Percentiles rank a stretch among this genome's conserved stretches.
These are phyloP conservation scores for Hypomyces rosellus DNA, from an alignment of 2,329 filamentous ascomycete species.

Conservation along the genomic window DNA sequence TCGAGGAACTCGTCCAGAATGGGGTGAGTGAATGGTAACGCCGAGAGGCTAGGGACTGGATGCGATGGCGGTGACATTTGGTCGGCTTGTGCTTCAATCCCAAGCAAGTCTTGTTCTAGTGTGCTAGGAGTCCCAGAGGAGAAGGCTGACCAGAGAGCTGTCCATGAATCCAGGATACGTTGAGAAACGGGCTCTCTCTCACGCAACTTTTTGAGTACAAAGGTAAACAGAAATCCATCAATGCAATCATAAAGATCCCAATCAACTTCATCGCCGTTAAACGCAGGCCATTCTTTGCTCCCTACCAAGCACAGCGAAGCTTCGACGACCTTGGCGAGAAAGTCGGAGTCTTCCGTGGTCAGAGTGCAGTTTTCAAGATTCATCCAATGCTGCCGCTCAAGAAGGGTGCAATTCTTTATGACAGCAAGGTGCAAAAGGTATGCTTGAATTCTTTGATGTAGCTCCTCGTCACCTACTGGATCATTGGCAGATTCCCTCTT, in stretches of 20 bases:
- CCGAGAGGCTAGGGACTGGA: not conserved
- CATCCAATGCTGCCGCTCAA: slow-evolving; percentile 10
- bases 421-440: slow-evolving; percentile 10
- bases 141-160: slow-evolving; percentile 3
- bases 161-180: not conserved
- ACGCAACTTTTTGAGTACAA: not conserved
- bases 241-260: slow-evolving; percentile 10
- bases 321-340: slow-evolving; percentile 2
- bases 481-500: not conserved
- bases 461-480: not conserved
- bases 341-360: not conserved
- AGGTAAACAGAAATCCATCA: slow-evolving; percentile 8
- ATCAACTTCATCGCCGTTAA: not conserved
- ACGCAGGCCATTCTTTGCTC: not conserved
- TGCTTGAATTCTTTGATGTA: slow-evolving; percentile 2
- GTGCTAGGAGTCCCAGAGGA: not conserved
- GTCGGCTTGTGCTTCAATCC: not conserved
- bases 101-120: not conserved
- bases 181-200: not conserved
- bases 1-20: slow-evolving; percentile 40
- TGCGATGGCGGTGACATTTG: not conserved
- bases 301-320: slow-evolving; percentile 1
- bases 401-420: slow-evolving; percentile 6
- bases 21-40: slow-evolving; percentile 43
- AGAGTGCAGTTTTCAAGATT: not conserved